Evolutionary conservation across 306 rosid species (phyloP), one percentile per base, ranked within the genome.

Genomic region (Erythrophleum fordii): DNA sequence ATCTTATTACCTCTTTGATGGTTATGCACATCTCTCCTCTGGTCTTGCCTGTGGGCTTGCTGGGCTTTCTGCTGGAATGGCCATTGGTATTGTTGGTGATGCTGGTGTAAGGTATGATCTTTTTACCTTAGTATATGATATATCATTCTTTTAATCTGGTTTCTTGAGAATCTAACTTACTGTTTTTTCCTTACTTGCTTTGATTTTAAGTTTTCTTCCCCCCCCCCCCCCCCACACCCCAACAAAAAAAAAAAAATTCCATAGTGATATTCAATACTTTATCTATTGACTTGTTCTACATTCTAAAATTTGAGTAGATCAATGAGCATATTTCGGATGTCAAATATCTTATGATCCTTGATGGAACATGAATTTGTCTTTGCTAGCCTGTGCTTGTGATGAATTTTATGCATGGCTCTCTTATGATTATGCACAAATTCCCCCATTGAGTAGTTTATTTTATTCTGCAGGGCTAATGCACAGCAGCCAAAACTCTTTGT

Each of bases 1-100:
- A 62, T 83, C 97, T 17, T 92, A 92, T 76, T 92, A 92, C 85
- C 95, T 92, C 76, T 92, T 92, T 48, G 97, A 92, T 85, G 97
- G 97, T 25, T 92, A 92, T 83, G 97, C 97, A 12, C 97, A 92
- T 83, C 93, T 92, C 75, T 92, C 97, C 1, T 92, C 97, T 77
- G 97, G 97, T 75, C 97, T 92, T 83, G 91, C 97, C 69, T 92
- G 97, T 56, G 97, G 97, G 0, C 89, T 92, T 56, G 97, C 97
- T 17, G 97, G 97, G 12, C 95, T 92, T 58, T 89, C 97, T 70
- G 97, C 97, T 17, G 97, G 97, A 64, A 92, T 92, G 97, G 97
- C 97, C 10, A 92, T 92, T 81, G 97, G 97, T 60, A 92, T 92
- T 69, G 97, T 92, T 73, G 97, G 97, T 22, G 97, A 92, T 80